A percentile compares a stretch with the other conserved stretches of the same genome.
Evolutionary conservation across 2,329 filamentous ascomycete genomes (phyloP).

Genomic region (Cladosporium cucumerinum): DNA sequence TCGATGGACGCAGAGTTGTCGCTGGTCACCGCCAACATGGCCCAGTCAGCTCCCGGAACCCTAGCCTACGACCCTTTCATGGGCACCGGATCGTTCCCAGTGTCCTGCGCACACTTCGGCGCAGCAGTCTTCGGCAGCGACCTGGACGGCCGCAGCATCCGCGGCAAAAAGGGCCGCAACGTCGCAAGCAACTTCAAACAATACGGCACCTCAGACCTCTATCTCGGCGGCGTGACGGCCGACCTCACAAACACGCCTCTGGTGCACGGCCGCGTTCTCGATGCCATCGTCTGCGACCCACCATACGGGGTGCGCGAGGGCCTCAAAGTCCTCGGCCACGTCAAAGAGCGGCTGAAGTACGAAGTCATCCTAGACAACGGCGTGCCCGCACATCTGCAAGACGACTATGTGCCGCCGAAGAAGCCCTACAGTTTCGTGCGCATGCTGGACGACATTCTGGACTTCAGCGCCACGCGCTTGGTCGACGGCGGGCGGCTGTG

Average conservation of each 20-base stretch:
- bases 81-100: conserved; percentile 87
- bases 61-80: conserved; percentile 94
- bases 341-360: conserved; percentile 52
- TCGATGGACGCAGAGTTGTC: conserved; percentile 96
- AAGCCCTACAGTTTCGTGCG: conserved; percentile 86
- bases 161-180: conserved; percentile 60
- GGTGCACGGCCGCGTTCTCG: conserved; percentile 56
- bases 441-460: conserved; percentile 85
- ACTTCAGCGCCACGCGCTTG: conserved; percentile 72
- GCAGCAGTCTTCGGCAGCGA: conserved; percentile 81
- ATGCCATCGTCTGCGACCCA: conserved; percentile 92
- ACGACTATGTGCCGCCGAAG: conserved; percentile 78
- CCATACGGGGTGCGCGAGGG: conserved; percentile 95
- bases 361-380: conserved; percentile 65
- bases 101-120: conserved; percentile 88
- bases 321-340: conserved; percentile 76
- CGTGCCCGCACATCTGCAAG: conserved; percentile 64
- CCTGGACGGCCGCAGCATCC: conserved; percentile 85
- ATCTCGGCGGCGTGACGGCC: conserved; percentile 77
- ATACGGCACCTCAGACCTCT: conserved; percentile 64
- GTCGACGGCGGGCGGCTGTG: conserved; percentile 76
- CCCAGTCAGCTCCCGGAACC: conserved; percentile 75
- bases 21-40: conserved; percentile 87
- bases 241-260: conserved; percentile 88
- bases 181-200: conserved; percentile 77